Base-by-base conservation (phyloP, 1,139 yeast species). In the Geotrichum bryndzae region DNA sequence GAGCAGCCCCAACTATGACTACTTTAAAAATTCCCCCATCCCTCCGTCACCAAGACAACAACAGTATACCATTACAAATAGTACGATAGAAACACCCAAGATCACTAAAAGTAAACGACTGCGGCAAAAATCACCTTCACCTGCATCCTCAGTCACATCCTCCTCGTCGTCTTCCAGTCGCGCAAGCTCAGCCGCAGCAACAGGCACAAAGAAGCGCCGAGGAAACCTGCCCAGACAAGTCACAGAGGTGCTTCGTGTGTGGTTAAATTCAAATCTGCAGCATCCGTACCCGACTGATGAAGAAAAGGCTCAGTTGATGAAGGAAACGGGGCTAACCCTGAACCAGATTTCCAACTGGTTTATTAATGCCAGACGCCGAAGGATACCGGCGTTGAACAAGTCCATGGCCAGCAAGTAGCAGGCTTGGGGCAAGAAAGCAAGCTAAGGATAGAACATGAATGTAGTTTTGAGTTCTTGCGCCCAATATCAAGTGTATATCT, bases 281-380 rank as follows among this genome's bases (percentile, higher is more conserved):
- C 96, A 92, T 72, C 99, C 99, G 18, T 92, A 92, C 73, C 99
- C 99, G 5, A 89, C 91, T 65, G 89, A 92, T 59, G 87, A 88
- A 66, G 97, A 92, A 71, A 94, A 94, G 76, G 81, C 84, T 66
- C 88, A 87, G 68, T 79, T 94, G 67, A 84, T 91, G 80, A 79
- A 82, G 68, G 82, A 84, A 71, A 94, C 99, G 0, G 97, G 97
- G 0, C 81, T 94, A 70, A 88, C 92, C 65, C 85, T 89, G 73
- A 96, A 91, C 68, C 99, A 94, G 74, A 81, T 94, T 65, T 86
- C 95, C 66, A 94, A 94, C 74, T 94, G 99, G 98, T 94, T 94
- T 72, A 94, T 94, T 70, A 94, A 94, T 74, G 97, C 97, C 35
- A 82, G 99, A 72, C 81, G 98, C 71, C 80, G 99, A 70, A 52